Evolutionary conservation across 257 asterid species (phyloP).

Genomic region (Petunia axillaris): DNA sequence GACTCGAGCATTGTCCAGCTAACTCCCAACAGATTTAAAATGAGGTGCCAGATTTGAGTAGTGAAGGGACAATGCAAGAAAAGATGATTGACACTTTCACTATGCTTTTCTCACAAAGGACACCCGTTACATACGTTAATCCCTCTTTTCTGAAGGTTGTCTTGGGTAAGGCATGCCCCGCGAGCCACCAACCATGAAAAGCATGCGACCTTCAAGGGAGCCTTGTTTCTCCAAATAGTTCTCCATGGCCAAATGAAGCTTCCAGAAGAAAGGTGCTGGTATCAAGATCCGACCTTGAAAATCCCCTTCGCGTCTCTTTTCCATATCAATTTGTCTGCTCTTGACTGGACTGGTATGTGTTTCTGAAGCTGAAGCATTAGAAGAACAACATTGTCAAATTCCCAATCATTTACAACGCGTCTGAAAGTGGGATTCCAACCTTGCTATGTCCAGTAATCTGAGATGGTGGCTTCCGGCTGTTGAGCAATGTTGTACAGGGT

Average conservation of each 20-base stretch:
- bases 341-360: not conserved
- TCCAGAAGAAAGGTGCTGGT: no score
- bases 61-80: not conserved
- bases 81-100: not conserved
- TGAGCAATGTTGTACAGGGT: not conserved
- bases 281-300: no score
- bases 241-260: not conserved
- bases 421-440: not conserved
- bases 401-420: not conserved
- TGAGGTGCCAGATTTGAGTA: not conserved
- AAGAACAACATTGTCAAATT: not conserved
- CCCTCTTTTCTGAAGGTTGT: not conserved
- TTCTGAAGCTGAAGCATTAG: not conserved
- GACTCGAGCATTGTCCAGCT: not conserved
- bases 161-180: not conserved
- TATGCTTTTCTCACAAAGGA: not conserved
- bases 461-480: not conserved
- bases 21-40: not conserved
- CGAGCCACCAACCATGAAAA: slow-evolving; percentile 5
- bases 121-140: not conserved
- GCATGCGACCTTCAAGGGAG: not conserved
- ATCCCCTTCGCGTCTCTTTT: no score
- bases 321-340: not conserved
- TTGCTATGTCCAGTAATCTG: not conserved
- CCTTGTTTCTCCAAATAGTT: not conserved